Evolutionary conservation across 108 stramenopile genomes (phyloP).

Genomic region (Skeletonema costatum): DNA sequence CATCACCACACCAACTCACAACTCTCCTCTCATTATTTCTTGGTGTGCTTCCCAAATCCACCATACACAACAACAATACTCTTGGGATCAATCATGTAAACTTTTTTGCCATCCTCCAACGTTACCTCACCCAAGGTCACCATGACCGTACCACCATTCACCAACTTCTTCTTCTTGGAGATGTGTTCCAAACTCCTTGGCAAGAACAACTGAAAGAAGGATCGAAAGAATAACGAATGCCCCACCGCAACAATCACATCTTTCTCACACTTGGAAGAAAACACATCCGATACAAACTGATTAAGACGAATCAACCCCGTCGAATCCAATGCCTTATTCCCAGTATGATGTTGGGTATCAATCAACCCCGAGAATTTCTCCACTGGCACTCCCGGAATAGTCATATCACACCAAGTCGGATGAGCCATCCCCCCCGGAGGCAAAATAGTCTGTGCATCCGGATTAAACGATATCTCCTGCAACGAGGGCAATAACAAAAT

Average conservation of each 20-base stretch:
- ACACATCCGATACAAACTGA: slow-evolving; percentile 68
- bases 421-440: slow-evolving; percentile 53
- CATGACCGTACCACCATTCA: slow-evolving; percentile 84
- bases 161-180: slow-evolving; percentile 83
- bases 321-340: slow-evolving; percentile 78
- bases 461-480: slow-evolving; percentile 88
- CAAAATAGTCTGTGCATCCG: slow-evolving; percentile 85
- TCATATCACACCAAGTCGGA: slow-evolving; percentile 69
- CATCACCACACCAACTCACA: neutral
- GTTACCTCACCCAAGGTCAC: slow-evolving; percentile 77
- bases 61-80: slow-evolving; percentile 78
- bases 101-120: slow-evolving; percentile 44
- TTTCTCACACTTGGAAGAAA: slow-evolving; percentile 53
- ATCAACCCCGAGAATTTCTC: slow-evolving; percentile 52
- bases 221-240: slow-evolving; percentile 89
- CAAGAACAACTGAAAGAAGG: slow-evolving; percentile 82
- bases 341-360: slow-evolving; percentile 67
- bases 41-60: slow-evolving; percentile 74
- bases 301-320: slow-evolving; percentile 79
- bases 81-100: slow-evolving; percentile 84
- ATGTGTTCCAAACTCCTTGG: slow-evolving; percentile 67
- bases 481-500: slow-evolving; percentile 72
- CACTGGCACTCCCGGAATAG: slow-evolving; percentile 24
- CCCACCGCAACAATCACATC: slow-evolving; percentile 78
- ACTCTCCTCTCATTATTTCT: slow-evolving; percentile 7